Conservation (phyloP, 305 asterid species). For the Plantago rigida region DNA sequence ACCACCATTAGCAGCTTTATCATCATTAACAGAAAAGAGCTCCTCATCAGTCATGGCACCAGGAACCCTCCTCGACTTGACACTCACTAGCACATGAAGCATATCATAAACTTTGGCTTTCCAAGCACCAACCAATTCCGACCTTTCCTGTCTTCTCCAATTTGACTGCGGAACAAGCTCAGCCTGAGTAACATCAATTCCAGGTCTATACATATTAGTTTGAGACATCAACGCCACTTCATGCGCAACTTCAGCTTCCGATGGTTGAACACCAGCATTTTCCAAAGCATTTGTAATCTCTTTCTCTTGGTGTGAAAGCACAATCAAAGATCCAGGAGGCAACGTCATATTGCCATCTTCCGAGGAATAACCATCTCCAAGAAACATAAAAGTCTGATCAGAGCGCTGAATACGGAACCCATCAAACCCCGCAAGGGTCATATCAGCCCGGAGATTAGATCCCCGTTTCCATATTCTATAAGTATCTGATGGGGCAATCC, state of each 20-base stretch:
- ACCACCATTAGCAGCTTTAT: constrained; percentile 50
- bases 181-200: constrained; percentile 95
- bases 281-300: constrained; percentile 92
- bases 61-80: constrained; percentile 95
- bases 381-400: constrained; percentile 91
- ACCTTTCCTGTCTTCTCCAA: constrained; percentile 96
- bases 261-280: constrained; percentile 93
- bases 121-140: constrained; percentile 94
- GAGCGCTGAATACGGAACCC: constrained; percentile 96
- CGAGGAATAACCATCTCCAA: constrained; percentile 80
- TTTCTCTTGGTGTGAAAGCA: constrained; percentile 86
- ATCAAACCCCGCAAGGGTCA: constrained; percentile 98
- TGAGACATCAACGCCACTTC: constrained; percentile 99
- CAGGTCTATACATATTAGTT: constrained; percentile 97
- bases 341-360: constrained; percentile 58
- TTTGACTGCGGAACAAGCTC: constrained; percentile 85
- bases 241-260: constrained; percentile 94
- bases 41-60: constrained; percentile 99
- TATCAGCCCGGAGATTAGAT: constrained; percentile 94
- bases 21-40: constrained; percentile 78
- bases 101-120: constrained; percentile 87
- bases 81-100: constrained; percentile 92
- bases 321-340: constrained; percentile 89
- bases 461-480: constrained; percentile 97
- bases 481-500: constrained; percentile 97